phyloP scores from a whole-genome alignment of 768 basidiomycete genomes.

The Lactarius sp. region DNA sequence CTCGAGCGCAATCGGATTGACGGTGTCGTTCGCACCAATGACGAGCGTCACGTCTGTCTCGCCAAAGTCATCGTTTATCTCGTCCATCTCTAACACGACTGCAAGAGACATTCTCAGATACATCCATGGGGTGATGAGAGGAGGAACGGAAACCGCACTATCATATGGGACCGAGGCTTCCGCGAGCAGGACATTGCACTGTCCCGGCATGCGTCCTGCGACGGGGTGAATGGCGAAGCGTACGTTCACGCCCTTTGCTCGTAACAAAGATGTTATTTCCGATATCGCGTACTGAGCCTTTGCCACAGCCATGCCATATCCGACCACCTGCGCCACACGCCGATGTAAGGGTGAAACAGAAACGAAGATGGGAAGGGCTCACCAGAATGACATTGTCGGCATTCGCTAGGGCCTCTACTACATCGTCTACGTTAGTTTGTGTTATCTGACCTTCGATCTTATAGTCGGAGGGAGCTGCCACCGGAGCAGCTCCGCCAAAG shows the following conservation, averaged over 20 bases:
- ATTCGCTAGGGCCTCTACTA: slow-evolving; percentile 70
- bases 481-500: slow-evolving; percentile 76
- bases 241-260: slow-evolving; percentile 71
- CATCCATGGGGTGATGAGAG: background rate
- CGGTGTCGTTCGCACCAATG: slow-evolving; percentile 90
- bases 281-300: slow-evolving; percentile 76
- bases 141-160: slow-evolving; percentile 42
- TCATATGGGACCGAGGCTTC: slow-evolving; percentile 90
- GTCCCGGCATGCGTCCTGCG: slow-evolving; percentile 89
- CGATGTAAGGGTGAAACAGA: background rate
- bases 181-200: slow-evolving; percentile 88
- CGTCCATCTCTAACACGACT: slow-evolving; percentile 93
- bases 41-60: slow-evolving; percentile 89
- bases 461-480: slow-evolving; percentile 46
- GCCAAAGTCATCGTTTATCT: slow-evolving; percentile 88
- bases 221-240: slow-evolving; percentile 89
- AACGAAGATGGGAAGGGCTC: slow-evolving; percentile 17
- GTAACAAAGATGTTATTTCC: slow-evolving; percentile 70
- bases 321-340: slow-evolving; percentile 52
- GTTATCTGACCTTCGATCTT: slow-evolving; percentile 84
- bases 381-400: slow-evolving; percentile 83
- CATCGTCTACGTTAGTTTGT: slow-evolving; percentile 74
- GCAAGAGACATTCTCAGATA: slow-evolving; percentile 3
- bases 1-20: slow-evolving; percentile 86
- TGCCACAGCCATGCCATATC: slow-evolving; percentile 90